Percentiles rank a stretch among this genome's conserved stretches.
These are phyloP conservation scores for Urostyla sp. DNA, from an alignment of 73 alveolate species.

Conservation along the genomic window DNA sequence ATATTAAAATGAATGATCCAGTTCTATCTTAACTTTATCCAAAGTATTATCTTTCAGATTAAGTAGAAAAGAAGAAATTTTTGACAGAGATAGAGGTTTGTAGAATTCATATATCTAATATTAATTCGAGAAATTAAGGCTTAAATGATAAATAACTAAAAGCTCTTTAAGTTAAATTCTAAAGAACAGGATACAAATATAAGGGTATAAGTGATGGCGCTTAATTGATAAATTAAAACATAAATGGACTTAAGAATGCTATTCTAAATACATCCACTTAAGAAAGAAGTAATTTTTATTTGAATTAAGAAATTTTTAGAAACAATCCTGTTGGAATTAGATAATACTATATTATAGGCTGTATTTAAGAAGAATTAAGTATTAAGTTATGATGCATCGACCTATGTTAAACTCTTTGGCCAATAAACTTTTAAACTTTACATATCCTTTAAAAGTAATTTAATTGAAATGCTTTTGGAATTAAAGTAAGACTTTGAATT, in stretches of 20 bases:
- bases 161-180: slow-evolving; percentile 3
- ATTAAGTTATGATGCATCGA: slow-evolving; percentile 43
- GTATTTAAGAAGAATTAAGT: slow-evolving; percentile 13
- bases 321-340: slow-evolving; percentile 33
- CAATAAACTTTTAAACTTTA: slow-evolving; percentile 24
- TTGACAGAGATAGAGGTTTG: slow-evolving; percentile 41
- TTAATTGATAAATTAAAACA: background rate
- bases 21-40: slow-evolving; percentile 13
- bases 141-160: slow-evolving; percentile 18
- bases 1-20: slow-evolving; percentile 37
- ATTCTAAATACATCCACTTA: too few relatives aligned
- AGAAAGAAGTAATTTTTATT: too few relatives aligned
- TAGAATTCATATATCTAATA: slow-evolving; percentile 22
- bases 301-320: background rate
- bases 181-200: background rate
- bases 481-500: slow-evolving; percentile 52
- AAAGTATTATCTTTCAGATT: slow-evolving; percentile 36
- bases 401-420: slow-evolving; percentile 39
- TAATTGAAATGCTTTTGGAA: slow-evolving; percentile 42
- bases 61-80: slow-evolving; percentile 40
- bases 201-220: background rate
- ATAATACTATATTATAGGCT: background rate
- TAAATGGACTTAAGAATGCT: too few relatives aligned
- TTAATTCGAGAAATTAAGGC: slow-evolving; percentile 5
- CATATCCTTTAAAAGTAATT: slow-evolving; percentile 13